Evolutionary conservation across 1,139 yeast genomes (phyloP).

Genomic region (Hansenula lynferdii): DNA sequence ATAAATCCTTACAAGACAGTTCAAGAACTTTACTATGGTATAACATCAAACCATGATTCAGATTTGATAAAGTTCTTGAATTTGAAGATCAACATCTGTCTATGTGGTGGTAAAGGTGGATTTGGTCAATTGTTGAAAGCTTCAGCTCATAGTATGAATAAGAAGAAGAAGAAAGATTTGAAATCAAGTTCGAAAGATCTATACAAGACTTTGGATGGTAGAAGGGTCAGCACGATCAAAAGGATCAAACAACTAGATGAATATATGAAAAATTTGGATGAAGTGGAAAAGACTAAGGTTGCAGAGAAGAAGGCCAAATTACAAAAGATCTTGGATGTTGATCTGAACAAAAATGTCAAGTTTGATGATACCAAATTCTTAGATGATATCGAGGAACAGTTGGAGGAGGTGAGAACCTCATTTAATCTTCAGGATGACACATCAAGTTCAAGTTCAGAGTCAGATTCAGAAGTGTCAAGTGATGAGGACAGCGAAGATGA

Average conservation of each 20-base stretch:
- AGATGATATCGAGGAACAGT: constrained; percentile 30
- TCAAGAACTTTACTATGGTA: constrained; percentile 7
- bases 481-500: too few species aligned
- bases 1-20: constrained; percentile 12
- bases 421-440: constrained; percentile 1
- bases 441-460: too few species aligned
- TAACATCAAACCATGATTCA: neutral
- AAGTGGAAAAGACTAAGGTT: constrained; percentile 15
- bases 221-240: constrained; percentile 28
- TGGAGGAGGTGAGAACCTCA: constrained; percentile 22
- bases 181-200: constrained; percentile 24
- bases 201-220: constrained; percentile 34
- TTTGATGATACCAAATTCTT: constrained; percentile 31
- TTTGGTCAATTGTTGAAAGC: constrained; percentile 40
- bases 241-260: constrained; percentile 30
- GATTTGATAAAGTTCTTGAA: constrained; percentile 11
- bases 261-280: constrained; percentile 26
- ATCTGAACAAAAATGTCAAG: constrained; percentile 18
- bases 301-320: constrained; percentile 30
- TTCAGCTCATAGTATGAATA: constrained; percentile 33
- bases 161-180: constrained; percentile 21
- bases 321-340: constrained; percentile 25
- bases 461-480: constrained; percentile 7
- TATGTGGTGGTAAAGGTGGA: constrained; percentile 50
- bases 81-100: constrained; percentile 22